Evolutionary conservation across 176 grass and related monocot species (phyloP).

Genomic region (Carex cristatella): DNA sequence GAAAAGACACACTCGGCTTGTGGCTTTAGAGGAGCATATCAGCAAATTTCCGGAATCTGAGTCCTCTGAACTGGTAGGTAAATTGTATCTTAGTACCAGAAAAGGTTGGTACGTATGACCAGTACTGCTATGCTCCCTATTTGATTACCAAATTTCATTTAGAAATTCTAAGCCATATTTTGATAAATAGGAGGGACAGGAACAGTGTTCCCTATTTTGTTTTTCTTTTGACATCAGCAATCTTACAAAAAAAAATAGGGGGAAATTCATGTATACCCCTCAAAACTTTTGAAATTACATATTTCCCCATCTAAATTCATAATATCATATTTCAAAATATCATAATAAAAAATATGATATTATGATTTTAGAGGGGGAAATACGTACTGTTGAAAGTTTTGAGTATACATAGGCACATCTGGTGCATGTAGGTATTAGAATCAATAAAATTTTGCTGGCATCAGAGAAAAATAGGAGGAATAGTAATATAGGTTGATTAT

Average conservation of each 20-base stretch:
- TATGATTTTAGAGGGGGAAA: too few species aligned
- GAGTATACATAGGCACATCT: too few species aligned
- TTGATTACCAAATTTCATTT: not conserved
- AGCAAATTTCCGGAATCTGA: constrained; percentile 41
- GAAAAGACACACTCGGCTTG: constrained; percentile 28
- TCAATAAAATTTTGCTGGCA: too few species aligned
- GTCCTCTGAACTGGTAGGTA: constrained; percentile 60
- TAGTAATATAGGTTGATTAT: not conserved
- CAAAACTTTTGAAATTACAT: too few species aligned
- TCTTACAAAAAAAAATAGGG: not conserved
- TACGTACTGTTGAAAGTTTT: too few species aligned
- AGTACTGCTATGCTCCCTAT: not conserved
- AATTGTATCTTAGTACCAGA: not conserved
- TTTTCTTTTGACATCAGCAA: not conserved
- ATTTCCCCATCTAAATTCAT: too few species aligned
- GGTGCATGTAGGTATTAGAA: too few species aligned
- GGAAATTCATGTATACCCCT: too few species aligned
- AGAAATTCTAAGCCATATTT: not conserved
- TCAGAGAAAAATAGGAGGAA: not conserved
- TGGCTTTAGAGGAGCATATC: constrained; percentile 36
- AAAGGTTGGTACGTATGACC: not conserved
- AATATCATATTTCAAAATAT: too few species aligned
- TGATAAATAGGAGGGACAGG: not conserved
- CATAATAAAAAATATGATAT: too few species aligned
- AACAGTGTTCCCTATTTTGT: not conserved